Conservation (phyloP, 169 alveolate genomes). For the Cryptosporidium sp. region DNA sequence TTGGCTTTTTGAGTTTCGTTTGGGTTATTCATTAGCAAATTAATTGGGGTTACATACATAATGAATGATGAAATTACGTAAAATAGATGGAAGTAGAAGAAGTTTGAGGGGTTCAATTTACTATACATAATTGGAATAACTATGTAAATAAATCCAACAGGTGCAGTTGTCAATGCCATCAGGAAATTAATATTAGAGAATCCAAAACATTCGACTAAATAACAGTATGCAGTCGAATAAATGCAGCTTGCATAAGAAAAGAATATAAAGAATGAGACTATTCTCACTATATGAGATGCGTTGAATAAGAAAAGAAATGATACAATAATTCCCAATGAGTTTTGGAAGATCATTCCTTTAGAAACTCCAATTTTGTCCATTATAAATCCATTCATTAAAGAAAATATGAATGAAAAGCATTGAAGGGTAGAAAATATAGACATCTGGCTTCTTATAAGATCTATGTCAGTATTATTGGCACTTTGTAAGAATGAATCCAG, state of each 20-base stretch:
- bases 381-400: conserved; percentile 57
- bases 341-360: conserved; percentile 44
- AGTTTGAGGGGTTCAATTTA: conserved; percentile 36
- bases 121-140: conserved; percentile 70
- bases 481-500: conserved; percentile 44
- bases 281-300: conserved; percentile 10
- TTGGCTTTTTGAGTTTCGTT: neutral
- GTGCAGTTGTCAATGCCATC: conserved; percentile 73
- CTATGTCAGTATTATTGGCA: conserved; percentile 12
- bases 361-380: conserved; percentile 75
- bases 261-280: conserved; percentile 44
- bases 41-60: conserved; percentile 65
- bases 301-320: conserved; percentile 31
- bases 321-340: conserved; percentile 56
- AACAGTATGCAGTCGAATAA: conserved; percentile 68
- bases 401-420: conserved; percentile 62
- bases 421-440: conserved; percentile 57
- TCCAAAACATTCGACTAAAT: conserved; percentile 72
- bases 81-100: conserved; percentile 64
- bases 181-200: conserved; percentile 66
- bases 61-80: conserved; percentile 39
- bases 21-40: conserved; percentile 35
- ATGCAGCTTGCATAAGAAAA: conserved; percentile 61
- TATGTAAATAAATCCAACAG: conserved; percentile 60
- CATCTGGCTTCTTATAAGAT: conserved; percentile 46